Base-by-base conservation (phyloP, 805 yeast species). In the Aciculoconidium aculeatum region DNA sequence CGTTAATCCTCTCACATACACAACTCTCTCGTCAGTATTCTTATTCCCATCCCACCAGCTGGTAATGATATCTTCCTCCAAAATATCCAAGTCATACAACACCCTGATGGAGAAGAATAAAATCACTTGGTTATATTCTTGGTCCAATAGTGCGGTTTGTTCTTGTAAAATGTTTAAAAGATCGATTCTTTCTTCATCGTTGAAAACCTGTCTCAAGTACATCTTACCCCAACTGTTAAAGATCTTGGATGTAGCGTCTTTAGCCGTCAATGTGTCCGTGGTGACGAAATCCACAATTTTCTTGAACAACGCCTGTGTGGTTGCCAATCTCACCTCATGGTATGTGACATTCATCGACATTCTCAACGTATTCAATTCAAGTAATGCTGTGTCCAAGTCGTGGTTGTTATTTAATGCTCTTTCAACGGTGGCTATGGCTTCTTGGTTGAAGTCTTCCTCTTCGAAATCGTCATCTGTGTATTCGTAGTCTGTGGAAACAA, bases 341-440 rank as follows among this genome's bases (percentile, higher is more conserved):
- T 92, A 90, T 0, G 92, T 73, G 11, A 87, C 98, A 53, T 92
- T 86, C 92, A 88, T 82, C 47, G 96, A 85, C 98, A 92, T 90
- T 60, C 97, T 73, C 49, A 92, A 68, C 0, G 98, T 92, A 53
- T 90, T 90, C 46, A 92, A 71, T 60, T 92, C 98, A 36, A 92
- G 63, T 40, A 86, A 61, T 0, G 98, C 96, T 9, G 95, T 88
- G 51, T 90, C 96, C 36, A 86, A 67, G 47, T 84, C 94, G 56
- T 92, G 98, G 53, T 86, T 83, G 48, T 88, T 80, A 43, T 83
- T 90, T 56, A 92, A 72, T 1, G 98, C 94, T 50, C 98, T 72
- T 44, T 80, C 85, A 17, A 92, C 83, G 0, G 96, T 86, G 7
- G 94, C 96, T 35, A 81, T 66, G n/a, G 96, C 98, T 65, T 92